These are phyloP conservation scores for Brassica nigra DNA, from an alignment of 345 rosid species.

Conservation along the genomic window DNA sequence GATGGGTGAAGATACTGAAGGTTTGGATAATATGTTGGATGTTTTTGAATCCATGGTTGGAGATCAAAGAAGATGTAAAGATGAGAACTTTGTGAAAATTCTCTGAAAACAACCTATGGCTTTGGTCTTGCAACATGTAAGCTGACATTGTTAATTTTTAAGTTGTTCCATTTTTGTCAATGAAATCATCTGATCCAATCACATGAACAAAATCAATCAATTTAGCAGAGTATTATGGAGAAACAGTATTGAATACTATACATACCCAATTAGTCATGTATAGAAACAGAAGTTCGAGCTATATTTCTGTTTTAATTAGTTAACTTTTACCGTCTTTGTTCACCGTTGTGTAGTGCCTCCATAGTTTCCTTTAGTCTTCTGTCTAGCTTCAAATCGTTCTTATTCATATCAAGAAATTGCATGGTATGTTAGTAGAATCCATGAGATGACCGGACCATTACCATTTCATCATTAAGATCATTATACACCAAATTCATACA, in stretches of 20 bases:
- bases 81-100: constrained; percentile 49
- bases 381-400: neutral
- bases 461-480: too few relatives aligned
- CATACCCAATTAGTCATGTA: too few relatives aligned
- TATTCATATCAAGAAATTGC: neutral
- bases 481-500: too few relatives aligned
- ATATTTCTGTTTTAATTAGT: too few relatives aligned
- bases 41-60: constrained; percentile 79
- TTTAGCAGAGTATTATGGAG: neutral
- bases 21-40: constrained; percentile 63
- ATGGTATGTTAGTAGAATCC: too few relatives aligned
- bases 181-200: neutral
- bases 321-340: neutral
- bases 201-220: neutral
- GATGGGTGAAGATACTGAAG: constrained; percentile 50
- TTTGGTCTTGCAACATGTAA: neutral
- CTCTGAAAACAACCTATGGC: neutral
- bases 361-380: neutral
- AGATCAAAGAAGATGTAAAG: constrained; percentile 71
- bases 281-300: neutral
- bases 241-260: too few relatives aligned
- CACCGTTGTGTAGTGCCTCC: neutral
- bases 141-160: neutral
- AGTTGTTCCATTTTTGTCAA: neutral
- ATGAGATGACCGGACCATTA: too few relatives aligned